phyloP scores from a whole-genome alignment of 2,329 filamentous ascomycete species.

The Eutypella sp. region DNA sequence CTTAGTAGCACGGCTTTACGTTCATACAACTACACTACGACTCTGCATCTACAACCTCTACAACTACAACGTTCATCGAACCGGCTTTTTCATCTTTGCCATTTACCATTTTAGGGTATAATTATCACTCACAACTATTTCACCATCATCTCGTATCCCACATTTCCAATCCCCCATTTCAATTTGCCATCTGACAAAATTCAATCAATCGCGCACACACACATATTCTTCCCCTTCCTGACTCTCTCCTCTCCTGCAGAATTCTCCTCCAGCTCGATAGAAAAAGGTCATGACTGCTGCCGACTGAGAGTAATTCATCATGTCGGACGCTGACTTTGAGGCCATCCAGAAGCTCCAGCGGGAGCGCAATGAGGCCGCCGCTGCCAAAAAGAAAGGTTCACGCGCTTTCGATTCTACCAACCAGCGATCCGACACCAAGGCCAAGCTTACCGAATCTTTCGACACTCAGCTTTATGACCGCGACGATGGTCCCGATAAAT shows the following conservation, averaged over 20 bases:
- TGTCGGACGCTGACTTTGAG: constrained; percentile 81
- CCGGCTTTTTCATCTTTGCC: too few relatives aligned
- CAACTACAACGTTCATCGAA: too few relatives aligned
- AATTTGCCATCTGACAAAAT: too few relatives aligned
- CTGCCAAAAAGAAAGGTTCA: constrained; percentile 69
- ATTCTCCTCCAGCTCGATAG: not conserved
- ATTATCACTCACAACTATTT: too few relatives aligned
- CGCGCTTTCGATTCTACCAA: constrained; percentile 71
- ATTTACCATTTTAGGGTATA: too few relatives aligned
- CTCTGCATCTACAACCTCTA: too few relatives aligned
- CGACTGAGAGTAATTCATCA: constrained; percentile 35
- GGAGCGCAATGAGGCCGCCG: constrained; percentile 80
- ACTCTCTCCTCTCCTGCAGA: not conserved
- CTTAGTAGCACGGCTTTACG: too few relatives aligned
- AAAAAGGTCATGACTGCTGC: constrained; percentile 24
- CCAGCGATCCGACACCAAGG: constrained; percentile 87
- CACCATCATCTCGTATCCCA: too few relatives aligned
- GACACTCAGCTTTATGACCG: constrained; percentile 84
- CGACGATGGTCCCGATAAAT: constrained; percentile 73
- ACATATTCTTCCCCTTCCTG: too few relatives aligned
- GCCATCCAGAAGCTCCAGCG: constrained; percentile 82
- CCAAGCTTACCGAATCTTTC: constrained; percentile 82
- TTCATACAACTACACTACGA: too few relatives aligned
- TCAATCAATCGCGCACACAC: too few relatives aligned
- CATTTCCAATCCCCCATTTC: not conserved